These are phyloP conservation scores for Fusarium redolens DNA, from an alignment of 2,329 filamentous ascomycete genomes.

Conservation along the genomic window DNA sequence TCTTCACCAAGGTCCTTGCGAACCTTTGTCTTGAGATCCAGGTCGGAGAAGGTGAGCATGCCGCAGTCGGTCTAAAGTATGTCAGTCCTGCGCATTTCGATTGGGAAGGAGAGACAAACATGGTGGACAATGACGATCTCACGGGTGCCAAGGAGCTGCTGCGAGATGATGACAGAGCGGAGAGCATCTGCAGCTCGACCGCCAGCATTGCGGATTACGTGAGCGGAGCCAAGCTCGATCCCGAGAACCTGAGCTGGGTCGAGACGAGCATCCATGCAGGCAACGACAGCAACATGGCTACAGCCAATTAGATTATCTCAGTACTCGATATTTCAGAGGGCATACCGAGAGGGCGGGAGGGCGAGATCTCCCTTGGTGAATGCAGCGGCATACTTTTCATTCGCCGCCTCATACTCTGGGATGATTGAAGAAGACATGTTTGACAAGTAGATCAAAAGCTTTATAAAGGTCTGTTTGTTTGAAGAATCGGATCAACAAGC, in stretches of 20 bases:
- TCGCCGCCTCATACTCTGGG: slow-evolving; percentile 41
- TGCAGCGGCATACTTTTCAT: slow-evolving; percentile 33
- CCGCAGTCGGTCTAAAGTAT: slow-evolving; percentile 51
- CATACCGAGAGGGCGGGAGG: slow-evolving; percentile 40
- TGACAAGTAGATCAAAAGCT: no score
- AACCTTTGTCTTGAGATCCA: slow-evolving; percentile 65
- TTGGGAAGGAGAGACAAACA: slow-evolving; percentile 29
- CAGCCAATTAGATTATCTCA: no score
- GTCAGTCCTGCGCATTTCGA: background rate
- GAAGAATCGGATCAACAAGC: no score
- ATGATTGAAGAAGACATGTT: slow-evolving; percentile 35
- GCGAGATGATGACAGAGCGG: slow-evolving; percentile 79
- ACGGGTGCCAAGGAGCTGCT: slow-evolving; percentile 80
- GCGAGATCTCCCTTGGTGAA: slow-evolving; percentile 41
- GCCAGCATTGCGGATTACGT: slow-evolving; percentile 83
- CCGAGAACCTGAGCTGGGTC: slow-evolving; percentile 59
- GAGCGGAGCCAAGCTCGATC: slow-evolving; percentile 70
- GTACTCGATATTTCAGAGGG: background rate
- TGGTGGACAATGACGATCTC: slow-evolving; percentile 82
- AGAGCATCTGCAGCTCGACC: slow-evolving; percentile 75
- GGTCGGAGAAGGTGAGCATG: slow-evolving; percentile 76
- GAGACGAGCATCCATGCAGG: slow-evolving; percentile 85
- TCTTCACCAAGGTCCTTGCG: slow-evolving; percentile 66
- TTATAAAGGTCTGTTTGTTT: no score
- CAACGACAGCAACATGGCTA: slow-evolving; percentile 61